Evolutionary conservation across 1,284 basidiomycete genomes (phyloP).

Genomic region (Golubevia sp.): DNA sequence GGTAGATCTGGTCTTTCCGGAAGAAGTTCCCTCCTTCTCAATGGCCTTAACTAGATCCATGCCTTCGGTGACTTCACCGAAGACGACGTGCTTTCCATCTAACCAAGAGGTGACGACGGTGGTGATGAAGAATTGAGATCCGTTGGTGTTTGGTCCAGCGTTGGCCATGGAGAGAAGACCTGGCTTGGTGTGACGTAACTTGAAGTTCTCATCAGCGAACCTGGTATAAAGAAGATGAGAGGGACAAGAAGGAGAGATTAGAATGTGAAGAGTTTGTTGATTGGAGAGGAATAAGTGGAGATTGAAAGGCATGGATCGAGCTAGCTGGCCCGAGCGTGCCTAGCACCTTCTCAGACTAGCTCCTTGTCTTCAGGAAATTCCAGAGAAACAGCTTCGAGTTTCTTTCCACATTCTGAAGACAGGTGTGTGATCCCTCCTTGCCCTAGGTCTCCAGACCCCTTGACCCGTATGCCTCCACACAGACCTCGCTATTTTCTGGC

Average conservation of each 20-base stretch:
- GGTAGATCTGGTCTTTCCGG: conserved; percentile 44
- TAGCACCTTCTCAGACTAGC: no score
- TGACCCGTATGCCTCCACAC: no score
- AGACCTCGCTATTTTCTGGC: no score
- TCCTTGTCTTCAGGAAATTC: no score
- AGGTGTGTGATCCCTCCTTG: no score
- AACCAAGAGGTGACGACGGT: conserved; percentile 54
- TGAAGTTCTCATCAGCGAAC: conserved; percentile 56
- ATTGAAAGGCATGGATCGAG: no score
- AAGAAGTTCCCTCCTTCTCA: conserved; percentile 42
- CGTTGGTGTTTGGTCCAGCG: conserved; percentile 49
- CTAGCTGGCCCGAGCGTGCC: no score
- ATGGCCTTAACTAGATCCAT: conserved; percentile 55
- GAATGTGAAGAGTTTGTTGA: background rate
- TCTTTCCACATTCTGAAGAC: no score
- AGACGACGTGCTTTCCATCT: conserved; percentile 53
- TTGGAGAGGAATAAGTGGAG: no score
- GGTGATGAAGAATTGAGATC: conserved; percentile 59
- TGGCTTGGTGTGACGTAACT: conserved; percentile 44
- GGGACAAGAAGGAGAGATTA: background rate
- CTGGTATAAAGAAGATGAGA: conserved; percentile 2
- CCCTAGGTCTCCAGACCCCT: no score
- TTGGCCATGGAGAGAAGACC: conserved; percentile 23
- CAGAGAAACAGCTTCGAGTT: no score
- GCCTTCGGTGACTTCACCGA: conserved; percentile 48